Evolutionary conservation across 176 grass and related monocot species (phyloP), one percentile per base, ranked within the genome.

Genomic region (Aegilops tauschii): DNA sequence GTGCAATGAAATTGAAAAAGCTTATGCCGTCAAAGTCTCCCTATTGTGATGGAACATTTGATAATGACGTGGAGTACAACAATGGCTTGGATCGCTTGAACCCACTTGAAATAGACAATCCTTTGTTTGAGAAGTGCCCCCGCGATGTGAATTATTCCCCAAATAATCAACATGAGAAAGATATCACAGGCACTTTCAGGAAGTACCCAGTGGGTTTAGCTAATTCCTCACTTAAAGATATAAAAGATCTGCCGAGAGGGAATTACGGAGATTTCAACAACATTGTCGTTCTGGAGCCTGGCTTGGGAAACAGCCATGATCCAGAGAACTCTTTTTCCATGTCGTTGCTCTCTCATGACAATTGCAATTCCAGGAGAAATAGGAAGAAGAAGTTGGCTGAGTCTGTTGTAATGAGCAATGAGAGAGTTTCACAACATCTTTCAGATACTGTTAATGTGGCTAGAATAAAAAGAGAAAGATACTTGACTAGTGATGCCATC

Each of bases 61-160:
- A 35, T 71, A 68, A 23, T 40, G 31, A 66, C 47, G 42, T 87
- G n/a, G 83, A 82, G 23, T 79, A 13, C 61, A 59, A 28, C 66
- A 78, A 85, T 83, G 83, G 67, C 25, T 69, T 92, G 27, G 83
- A 78, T 82, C 21, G 20, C 39, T 31, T 80, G 13, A 86, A 89
- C 27, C 83, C 79, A 31, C 62, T 86, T 50, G 86, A 89, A 85
- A 86, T 91, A 91, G 86, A 88, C 47, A 93, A 93, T 83, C 87
- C 91, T 79, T 89, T 91, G 58, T 93, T 93, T 71, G 92, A 88
- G 32, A 95, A 89, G 44, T 75, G 73, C 68, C 89, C 90, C 35
- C 84, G 63, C 6, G 86, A 89, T 76, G 76, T 68, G 28, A 93
- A 82, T 63, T 93, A 65, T 76, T 82, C 76, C 69, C 5, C 73